Percentiles rank a stretch among this genome's conserved stretches.
Evolutionary conservation across 2,329 filamentous ascomycete genomes (phyloP).

Genomic region (Microcyclosporella mali): DNA sequence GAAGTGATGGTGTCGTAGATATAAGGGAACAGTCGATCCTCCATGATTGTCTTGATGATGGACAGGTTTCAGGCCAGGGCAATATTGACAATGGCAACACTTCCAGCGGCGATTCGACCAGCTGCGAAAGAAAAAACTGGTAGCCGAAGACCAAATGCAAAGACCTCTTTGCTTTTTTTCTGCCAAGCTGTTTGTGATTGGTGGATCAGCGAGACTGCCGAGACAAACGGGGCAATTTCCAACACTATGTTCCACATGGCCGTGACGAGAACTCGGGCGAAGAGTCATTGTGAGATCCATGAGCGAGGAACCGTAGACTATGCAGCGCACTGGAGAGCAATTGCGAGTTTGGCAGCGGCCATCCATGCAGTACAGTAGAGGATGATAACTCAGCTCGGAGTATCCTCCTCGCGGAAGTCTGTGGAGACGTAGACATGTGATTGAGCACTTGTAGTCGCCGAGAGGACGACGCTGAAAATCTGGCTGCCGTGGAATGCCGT

Average conservation of each 20-base stretch:
- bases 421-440: slow-evolving; percentile 16
- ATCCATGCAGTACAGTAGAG: slow-evolving; percentile 9
- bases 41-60: slow-evolving; percentile 13
- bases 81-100: slow-evolving; percentile 5
- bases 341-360: slow-evolving; percentile 10
- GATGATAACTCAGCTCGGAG: slow-evolving; percentile 8
- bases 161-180: slow-evolving; percentile 13
- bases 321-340: slow-evolving; percentile 15
- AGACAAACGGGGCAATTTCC: slow-evolving; percentile 10
- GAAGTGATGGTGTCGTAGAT: slow-evolving; percentile 8
- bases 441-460: slow-evolving; percentile 13
- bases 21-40: slow-evolving; percentile 17
- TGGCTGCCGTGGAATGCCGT: slow-evolving; percentile 18
- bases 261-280: slow-evolving; percentile 5
- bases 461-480: slow-evolving; percentile 12
- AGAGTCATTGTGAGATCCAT: slow-evolving; percentile 4
- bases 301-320: slow-evolving; percentile 9
- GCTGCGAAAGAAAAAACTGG: slow-evolving; percentile 12
- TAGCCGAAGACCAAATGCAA: slow-evolving; percentile 13
- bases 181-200: slow-evolving; percentile 6
- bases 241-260: slow-evolving; percentile 9
- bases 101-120: slow-evolving; percentile 9
- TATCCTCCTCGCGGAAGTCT: slow-evolving; percentile 8
- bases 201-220: slow-evolving; percentile 10
- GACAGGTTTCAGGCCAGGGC: slow-evolving; percentile 9